These are phyloP conservation scores for Daedaleopsis sinensis DNA, from an alignment of 768 basidiomycete species.

Conservation along the genomic window DNA sequence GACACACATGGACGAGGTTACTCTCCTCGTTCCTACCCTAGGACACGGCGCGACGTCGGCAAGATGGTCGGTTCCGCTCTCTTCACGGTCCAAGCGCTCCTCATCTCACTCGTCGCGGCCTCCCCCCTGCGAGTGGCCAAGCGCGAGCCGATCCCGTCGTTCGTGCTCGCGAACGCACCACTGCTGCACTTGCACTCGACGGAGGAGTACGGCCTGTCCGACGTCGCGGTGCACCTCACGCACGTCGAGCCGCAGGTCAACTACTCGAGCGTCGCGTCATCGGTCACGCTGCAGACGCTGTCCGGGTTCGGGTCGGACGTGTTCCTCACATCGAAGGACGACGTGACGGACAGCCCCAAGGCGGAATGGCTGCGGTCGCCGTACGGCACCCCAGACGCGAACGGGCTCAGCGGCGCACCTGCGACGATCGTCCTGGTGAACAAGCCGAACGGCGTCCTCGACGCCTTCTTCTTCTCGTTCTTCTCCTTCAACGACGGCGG, in stretches of 20 bases:
- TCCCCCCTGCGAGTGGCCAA: constrained; percentile 7
- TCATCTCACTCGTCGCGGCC: constrained; percentile 6
- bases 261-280: constrained; percentile 14
- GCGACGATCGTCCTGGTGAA: constrained; percentile 34
- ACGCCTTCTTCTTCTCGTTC: constrained; percentile 39
- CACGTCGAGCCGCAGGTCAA: constrained; percentile 27
- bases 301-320: constrained; percentile 14
- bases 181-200: constrained; percentile 27
- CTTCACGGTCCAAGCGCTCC: background rate
- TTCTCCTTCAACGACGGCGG: constrained; percentile 33
- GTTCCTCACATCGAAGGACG: constrained; percentile 28
- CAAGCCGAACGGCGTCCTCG: constrained; percentile 31
- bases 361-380: constrained; percentile 23
- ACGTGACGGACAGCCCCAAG: constrained; percentile 12
- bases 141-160: constrained; percentile 26
- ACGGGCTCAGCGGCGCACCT: constrained; percentile 28
- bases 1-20: background rate
- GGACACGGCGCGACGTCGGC: background rate
- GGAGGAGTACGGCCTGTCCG: constrained; percentile 30
- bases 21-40: background rate
- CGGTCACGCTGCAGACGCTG: constrained; percentile 25
- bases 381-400: constrained; percentile 26
- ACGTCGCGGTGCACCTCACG: constrained; percentile 26
- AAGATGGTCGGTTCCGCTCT: constrained; percentile 4
- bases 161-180: constrained; percentile 30